Evolutionary conservation across 2,329 filamentous ascomycete genomes (phyloP).

Genomic region (Botrytis squamosa): DNA sequence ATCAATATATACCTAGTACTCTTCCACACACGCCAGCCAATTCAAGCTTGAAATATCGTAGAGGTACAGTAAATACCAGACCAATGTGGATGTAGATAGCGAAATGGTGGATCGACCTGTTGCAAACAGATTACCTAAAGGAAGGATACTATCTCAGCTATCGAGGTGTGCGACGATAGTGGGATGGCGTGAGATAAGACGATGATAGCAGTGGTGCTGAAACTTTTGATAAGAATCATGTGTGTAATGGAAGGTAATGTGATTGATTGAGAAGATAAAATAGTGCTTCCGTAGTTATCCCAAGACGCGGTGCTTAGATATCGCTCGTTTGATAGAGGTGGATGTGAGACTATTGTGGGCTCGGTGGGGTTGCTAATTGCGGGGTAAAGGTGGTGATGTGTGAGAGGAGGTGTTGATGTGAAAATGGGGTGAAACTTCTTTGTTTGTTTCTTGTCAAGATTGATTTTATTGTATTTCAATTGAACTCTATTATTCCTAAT

Average conservation of each 20-base stretch:
- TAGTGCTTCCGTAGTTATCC: background rate
- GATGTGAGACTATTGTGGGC: background rate
- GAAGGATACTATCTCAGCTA: background rate
- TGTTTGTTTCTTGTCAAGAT: background rate
- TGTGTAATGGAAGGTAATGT: background rate
- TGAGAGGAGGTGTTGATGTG: background rate
- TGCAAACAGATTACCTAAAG: background rate
- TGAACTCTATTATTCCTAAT: background rate
- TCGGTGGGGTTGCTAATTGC: background rate
- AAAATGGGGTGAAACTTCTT: background rate
- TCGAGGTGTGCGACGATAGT: background rate
- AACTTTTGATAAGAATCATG: background rate
- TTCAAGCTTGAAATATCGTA: background rate
- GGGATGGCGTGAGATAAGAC: background rate
- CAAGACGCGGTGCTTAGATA: background rate
- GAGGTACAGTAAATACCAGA: background rate
- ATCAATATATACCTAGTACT: background rate
- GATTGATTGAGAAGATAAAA: background rate
- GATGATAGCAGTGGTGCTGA: background rate
- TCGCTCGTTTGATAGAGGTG: background rate
- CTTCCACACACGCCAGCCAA: background rate
- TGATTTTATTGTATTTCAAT: background rate
- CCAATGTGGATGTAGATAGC: background rate
- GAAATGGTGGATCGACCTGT: background rate
- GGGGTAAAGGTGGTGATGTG: background rate